Conservation (phyloP, 805 yeast genomes). For the Schizosaccharomyces octosporus region DNA sequence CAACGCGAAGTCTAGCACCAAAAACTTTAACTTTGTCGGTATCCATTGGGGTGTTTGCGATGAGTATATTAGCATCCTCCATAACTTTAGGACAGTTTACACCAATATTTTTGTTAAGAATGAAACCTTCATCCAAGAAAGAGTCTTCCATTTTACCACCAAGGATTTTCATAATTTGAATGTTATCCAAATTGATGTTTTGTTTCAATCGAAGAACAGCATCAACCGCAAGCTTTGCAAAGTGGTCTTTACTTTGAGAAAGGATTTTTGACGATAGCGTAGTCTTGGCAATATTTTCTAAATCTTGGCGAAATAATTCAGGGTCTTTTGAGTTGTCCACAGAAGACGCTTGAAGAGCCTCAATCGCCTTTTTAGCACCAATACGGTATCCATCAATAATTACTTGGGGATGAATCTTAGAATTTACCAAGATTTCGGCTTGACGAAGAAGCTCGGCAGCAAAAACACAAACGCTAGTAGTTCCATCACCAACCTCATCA, state of each 20-base stretch:
- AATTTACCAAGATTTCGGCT: slow-evolving; percentile 78
- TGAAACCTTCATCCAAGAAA: slow-evolving; percentile 85
- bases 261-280: slow-evolving; percentile 81
- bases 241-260: slow-evolving; percentile 80
- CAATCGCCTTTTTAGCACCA: slow-evolving; percentile 64
- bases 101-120: slow-evolving; percentile 76
- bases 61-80: slow-evolving; percentile 60
- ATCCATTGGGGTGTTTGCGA: slow-evolving; percentile 78
- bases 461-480: slow-evolving; percentile 79
- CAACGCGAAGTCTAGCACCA: slow-evolving; percentile 94
- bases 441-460: slow-evolving; percentile 90
- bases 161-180: slow-evolving; percentile 74
- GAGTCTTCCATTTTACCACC: slow-evolving; percentile 88
- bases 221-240: slow-evolving; percentile 76
- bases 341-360: slow-evolving; percentile 53
- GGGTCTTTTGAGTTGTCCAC: slow-evolving; percentile 40
- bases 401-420: slow-evolving; percentile 91
- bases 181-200: slow-evolving; percentile 68
- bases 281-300: slow-evolving; percentile 71
- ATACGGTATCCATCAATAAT: slow-evolving; percentile 86
- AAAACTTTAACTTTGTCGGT: slow-evolving; percentile 93
- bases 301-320: slow-evolving; percentile 45
- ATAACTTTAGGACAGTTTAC: slow-evolving; percentile 76
- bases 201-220: slow-evolving; percentile 76
- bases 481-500: slow-evolving; percentile 96